Percentiles rank a stretch among this genome's conserved stretches.
phyloP scores from a whole-genome alignment of 2,329 filamentous ascomycete genomes.

The Scedosporium boydii region DNA sequence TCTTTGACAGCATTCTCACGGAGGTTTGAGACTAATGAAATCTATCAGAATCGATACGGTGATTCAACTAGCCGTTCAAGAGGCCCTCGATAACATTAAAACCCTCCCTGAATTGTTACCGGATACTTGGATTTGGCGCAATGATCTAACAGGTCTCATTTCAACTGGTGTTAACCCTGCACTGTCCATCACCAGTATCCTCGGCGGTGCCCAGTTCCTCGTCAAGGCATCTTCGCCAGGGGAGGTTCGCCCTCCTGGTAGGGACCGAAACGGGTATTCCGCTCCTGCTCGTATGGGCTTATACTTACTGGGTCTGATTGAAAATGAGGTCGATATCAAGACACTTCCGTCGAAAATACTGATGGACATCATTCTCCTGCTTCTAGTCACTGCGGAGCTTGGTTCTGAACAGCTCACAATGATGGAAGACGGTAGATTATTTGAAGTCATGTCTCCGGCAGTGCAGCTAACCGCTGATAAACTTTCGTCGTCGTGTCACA shows the following conservation, averaged over 20 bases:
- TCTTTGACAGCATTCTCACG: neutral
- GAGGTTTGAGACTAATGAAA: neutral
- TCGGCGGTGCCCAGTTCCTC: conserved; percentile 63
- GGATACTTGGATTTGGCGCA: conserved; percentile 52
- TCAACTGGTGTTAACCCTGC: conserved; percentile 51
- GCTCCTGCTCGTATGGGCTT: conserved; percentile 66
- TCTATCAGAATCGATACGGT: conserved; percentile 39
- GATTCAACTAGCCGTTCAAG: conserved; percentile 34
- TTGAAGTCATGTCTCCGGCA: conserved; percentile 21
- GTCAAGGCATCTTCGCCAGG: conserved; percentile 25
- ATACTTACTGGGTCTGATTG: conserved; percentile 54
- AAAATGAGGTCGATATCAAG: conserved; percentile 26
- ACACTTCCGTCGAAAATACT: conserved; percentile 30
- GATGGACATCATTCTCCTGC: conserved; percentile 40
- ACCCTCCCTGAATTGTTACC: conserved; percentile 49
- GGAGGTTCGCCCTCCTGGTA: conserved; percentile 23
- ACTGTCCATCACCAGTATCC: conserved; percentile 61
- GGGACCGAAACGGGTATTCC: conserved; percentile 63
- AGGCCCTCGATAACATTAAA: conserved; percentile 24
- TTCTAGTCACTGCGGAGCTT: conserved; percentile 40
- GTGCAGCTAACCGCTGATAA: conserved; percentile 29
- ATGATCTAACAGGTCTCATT: conserved; percentile 40
- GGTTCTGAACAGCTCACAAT: conserved; percentile 44
- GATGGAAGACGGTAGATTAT: conserved; percentile 21
- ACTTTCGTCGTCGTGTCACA: conserved; percentile 30